Evolutionary conservation across 2,329 filamentous ascomycete genomes (phyloP).

Genomic region (Clonostachys byssicola): DNA sequence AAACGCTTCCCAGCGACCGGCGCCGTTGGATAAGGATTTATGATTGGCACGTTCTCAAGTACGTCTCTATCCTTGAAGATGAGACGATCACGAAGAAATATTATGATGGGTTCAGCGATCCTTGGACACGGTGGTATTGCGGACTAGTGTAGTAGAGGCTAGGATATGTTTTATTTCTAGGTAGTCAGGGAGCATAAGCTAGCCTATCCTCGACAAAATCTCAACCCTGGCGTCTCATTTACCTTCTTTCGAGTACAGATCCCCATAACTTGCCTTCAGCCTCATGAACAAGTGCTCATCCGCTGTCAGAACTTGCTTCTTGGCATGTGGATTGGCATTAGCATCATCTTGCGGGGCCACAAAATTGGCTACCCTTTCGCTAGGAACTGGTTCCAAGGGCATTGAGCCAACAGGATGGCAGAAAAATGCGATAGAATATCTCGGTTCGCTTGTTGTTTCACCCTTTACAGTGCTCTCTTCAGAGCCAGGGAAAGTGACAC

Average conservation of each 20-base stretch:
- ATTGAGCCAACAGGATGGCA: constrained; percentile 56
- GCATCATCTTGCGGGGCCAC: constrained; percentile 20
- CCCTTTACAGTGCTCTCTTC: constrained; percentile 21
- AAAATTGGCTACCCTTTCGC: constrained; percentile 45
- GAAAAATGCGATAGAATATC: constrained; percentile 67
- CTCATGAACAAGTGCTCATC: constrained; percentile 60
- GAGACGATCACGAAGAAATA: constrained; percentile 18
- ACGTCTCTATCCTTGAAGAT: constrained; percentile 32
- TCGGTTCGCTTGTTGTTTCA: constrained; percentile 43
- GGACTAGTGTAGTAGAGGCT: constrained; percentile 26
- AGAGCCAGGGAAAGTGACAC: constrained; percentile 67
- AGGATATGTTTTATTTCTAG: too few species aligned
- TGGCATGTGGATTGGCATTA: constrained; percentile 40
- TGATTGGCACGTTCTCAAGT: constrained; percentile 40
- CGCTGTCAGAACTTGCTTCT: constrained; percentile 56
- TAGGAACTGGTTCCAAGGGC: constrained; percentile 54
- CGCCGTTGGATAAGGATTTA: constrained; percentile 35
- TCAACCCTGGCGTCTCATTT: not conserved
- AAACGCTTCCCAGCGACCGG: constrained; percentile 15
- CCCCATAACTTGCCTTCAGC: constrained; percentile 53
- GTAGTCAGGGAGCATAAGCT: not conserved
- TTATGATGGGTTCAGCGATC: constrained; percentile 27
- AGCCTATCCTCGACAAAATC: not conserved
- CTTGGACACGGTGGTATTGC: constrained; percentile 39
- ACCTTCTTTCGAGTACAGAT: constrained; percentile 39